Evolutionary conservation across 495 filamentous ascomycete genomes (phyloP), one percentile per base, ranked within the genome.

Genomic region (Aeminium ludgeri): DNA sequence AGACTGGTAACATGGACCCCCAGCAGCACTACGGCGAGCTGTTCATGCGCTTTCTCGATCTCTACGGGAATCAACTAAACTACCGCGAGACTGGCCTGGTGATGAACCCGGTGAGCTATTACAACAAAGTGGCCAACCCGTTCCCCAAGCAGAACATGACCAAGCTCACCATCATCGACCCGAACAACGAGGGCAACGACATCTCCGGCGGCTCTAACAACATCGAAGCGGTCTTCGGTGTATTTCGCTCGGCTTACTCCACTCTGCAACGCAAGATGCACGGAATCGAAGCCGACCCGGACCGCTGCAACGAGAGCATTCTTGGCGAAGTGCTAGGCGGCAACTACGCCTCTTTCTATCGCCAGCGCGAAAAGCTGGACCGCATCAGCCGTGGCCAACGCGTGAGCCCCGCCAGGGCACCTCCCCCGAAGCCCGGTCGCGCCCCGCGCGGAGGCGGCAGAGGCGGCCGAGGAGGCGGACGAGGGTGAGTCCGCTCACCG

Each of bases 21-120:
- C 63, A 72, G 30, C 65, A 74, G 6, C 72, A 87, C 53, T 65
- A 91, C 1, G 89, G 84, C 13, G 66, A 81, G 40, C 60, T 87
- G 10, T 64, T 97, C 1, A 70, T 95, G 58, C 68, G 83, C 34
- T 95, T 97, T 53, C 67, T 96, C 4, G 72, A 89, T 38, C 74
- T 86, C 10, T 97, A 94, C 45, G 89, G 89, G 0, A 81, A 80
- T 42, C 55, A 68, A 33, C 84, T 95, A 50, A 67, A 87, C 44
- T 74, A 73, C 43, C 45, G 60, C 23, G 65, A 53, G 1, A 65
- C 71, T 11, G 84, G 79, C 2, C 86, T 97, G 52, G 61, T 69
- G n/a, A 58, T 91, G 60, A 59, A 78, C 31, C 78, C 82, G 6
- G 76, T 84, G 1, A 67, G 65, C 8, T n/a, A 33, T 12, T 76